phyloP scores from a whole-genome alignment of 1,284 basidiomycete species.

The Malassezia vespertilionis region DNA sequence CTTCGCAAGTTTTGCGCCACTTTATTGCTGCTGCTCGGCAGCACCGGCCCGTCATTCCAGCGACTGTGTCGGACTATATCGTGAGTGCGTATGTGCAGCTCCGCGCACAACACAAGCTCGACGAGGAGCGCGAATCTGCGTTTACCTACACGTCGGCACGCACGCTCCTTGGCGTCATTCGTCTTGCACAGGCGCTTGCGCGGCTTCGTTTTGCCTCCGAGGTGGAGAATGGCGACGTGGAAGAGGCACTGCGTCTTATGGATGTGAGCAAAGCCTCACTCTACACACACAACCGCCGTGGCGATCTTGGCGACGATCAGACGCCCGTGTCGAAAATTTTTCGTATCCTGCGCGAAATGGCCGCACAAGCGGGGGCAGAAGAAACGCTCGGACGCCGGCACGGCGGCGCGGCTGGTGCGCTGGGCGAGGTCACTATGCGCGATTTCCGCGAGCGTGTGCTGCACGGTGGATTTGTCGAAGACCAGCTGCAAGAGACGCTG shows the following conservation, averaged over 20 bases:
- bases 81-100: constrained; percentile 91
- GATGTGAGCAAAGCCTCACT: constrained; percentile 86
- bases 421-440: constrained; percentile 19
- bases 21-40: constrained; percentile 90
- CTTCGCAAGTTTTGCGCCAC: constrained; percentile 80
- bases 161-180: constrained; percentile 84
- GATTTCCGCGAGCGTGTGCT: constrained; percentile 30
- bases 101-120: constrained; percentile 80
- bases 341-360: constrained; percentile 40
- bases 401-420: not conserved
- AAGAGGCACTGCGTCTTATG: constrained; percentile 93
- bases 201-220: constrained; percentile 70
- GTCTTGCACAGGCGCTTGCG: constrained; percentile 86
- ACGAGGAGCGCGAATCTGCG: constrained; percentile 74
- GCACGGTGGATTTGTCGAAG: constrained; percentile 28
- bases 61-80: constrained; percentile 77
- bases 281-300: constrained; percentile 20
- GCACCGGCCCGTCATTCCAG: constrained; percentile 74
- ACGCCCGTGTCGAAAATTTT: constrained; percentile 39
- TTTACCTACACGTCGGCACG: constrained; percentile 93
- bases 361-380: constrained; percentile 16
- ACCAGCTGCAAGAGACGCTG: constrained; percentile 28
- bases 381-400: not conserved
- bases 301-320: constrained; percentile 22
- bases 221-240: constrained; percentile 78